Conservation (phyloP, 257 asterid species). For the Avicennia marina region DNA sequence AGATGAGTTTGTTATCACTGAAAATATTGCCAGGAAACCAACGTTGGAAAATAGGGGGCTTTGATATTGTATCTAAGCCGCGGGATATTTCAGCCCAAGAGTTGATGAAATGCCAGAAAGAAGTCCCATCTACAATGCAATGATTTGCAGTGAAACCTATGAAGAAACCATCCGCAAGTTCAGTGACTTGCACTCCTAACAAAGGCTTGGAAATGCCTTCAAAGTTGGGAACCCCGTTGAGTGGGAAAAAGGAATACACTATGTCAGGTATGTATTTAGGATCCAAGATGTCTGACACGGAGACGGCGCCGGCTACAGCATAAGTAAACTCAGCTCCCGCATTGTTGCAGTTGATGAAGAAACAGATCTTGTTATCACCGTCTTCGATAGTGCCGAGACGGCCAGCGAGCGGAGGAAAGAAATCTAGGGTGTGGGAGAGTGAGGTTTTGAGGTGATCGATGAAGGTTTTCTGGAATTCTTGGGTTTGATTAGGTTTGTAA, state of each 20-base stretch:
- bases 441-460: constrained; percentile 28
- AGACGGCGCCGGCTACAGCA: constrained; percentile 10
- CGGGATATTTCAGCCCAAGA: constrained; percentile 37
- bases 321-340: constrained; percentile 24
- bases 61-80: constrained; percentile 10
- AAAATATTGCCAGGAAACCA: constrained; percentile 13
- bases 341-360: constrained; percentile 25
- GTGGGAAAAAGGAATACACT: constrained; percentile 28
- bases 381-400: constrained; percentile 14
- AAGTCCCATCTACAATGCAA: constrained; percentile 18
- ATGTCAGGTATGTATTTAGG: constrained; percentile 12
- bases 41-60: constrained; percentile 20
- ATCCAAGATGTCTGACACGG: constrained; percentile 19
- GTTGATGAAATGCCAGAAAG: constrained; percentile 39
- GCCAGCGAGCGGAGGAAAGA: constrained; percentile 39
- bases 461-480: not conserved
- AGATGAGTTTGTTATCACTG: not conserved
- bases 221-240: constrained; percentile 14
- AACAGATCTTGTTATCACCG: not conserved
- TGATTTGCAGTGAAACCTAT: constrained; percentile 29
- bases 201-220: constrained; percentile 32
- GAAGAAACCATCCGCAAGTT: constrained; percentile 39
- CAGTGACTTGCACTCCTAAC: constrained; percentile 32
- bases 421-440: constrained; percentile 26
- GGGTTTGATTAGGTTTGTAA: constrained; percentile 18